Evolutionary conservation across 371 early-diverging fungal species (phyloP).

Genomic region (Mortierella sp.): DNA sequence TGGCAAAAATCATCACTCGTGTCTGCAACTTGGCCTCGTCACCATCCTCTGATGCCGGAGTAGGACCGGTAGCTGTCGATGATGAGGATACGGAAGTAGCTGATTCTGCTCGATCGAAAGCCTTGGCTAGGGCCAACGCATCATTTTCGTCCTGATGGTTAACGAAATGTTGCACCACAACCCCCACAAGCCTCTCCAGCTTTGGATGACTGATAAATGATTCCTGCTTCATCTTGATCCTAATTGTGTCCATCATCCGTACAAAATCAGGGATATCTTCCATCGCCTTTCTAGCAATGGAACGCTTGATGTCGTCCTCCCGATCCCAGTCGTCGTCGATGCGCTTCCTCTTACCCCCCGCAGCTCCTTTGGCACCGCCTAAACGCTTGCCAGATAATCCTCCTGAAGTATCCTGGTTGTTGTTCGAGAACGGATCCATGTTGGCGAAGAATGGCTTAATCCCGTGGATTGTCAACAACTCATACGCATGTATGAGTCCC

Average conservation of each 20-base stretch:
- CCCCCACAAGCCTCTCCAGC: constrained; percentile 70
- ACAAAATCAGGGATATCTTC: constrained; percentile 52
- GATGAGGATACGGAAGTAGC: background rate
- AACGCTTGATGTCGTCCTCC: constrained; percentile 30
- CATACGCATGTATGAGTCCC: constrained; percentile 64
- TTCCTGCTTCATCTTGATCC: constrained; percentile 52
- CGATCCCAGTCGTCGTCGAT: constrained; percentile 5
- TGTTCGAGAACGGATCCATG: constrained; percentile 51
- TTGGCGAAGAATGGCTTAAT: constrained; percentile 66
- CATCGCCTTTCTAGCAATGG: constrained; percentile 54
- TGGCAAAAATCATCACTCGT: constrained; percentile 90
- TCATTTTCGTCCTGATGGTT: constrained; percentile 51
- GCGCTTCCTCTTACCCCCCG: constrained; percentile 7
- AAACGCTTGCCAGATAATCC: background rate
- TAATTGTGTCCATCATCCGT: constrained; percentile 55
- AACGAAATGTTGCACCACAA: constrained; percentile 77
- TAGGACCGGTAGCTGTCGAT: background rate
- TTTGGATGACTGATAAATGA: constrained; percentile 87
- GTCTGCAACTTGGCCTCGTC: constrained; percentile 56
- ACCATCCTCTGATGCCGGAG: background rate
- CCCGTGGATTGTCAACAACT: constrained; percentile 71
- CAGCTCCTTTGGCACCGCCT: constrained; percentile 8
- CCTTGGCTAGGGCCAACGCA: constrained; percentile 10
- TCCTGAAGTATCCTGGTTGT: constrained; percentile 2
- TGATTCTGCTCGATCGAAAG: background rate